Evolutionary conservation across 2,329 filamentous ascomycete genomes (phyloP).

Genomic region (Neonectria coccinea): DNA sequence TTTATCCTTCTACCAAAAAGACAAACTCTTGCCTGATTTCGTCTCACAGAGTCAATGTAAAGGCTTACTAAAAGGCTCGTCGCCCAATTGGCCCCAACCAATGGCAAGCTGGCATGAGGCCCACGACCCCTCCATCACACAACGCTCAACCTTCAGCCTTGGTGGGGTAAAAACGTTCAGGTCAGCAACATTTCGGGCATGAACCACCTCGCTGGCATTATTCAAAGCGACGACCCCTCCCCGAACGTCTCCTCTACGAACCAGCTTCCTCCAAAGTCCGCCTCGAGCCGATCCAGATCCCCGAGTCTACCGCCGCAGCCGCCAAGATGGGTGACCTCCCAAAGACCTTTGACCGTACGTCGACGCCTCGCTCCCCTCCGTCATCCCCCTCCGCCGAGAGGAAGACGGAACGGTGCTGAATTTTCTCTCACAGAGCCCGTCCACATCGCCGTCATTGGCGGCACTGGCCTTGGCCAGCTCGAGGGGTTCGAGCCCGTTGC

Average conservation of each 20-base stretch:
- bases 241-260: slow-evolving; percentile 13
- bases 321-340: slow-evolving; percentile 65
- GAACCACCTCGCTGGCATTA: slow-evolving; percentile 28
- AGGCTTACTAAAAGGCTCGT: neutral
- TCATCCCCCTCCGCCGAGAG: slow-evolving; percentile 11
- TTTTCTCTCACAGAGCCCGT: slow-evolving; percentile 67
- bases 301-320: slow-evolving; percentile 10
- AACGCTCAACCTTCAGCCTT: slow-evolving; percentile 34
- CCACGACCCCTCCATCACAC: slow-evolving; percentile 46
- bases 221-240: slow-evolving; percentile 18
- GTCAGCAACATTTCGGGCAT: slow-evolving; percentile 20
- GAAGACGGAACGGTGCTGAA: slow-evolving; percentile 27
- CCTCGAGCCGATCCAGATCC: slow-evolving; percentile 8
- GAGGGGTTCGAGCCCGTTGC: slow-evolving; percentile 89
- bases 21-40: neutral
- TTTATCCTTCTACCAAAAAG: neutral
- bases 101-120: slow-evolving; percentile 32
- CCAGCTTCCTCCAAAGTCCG: slow-evolving; percentile 6
- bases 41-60: neutral
- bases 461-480: slow-evolving; percentile 90
- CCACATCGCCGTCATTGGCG: slow-evolving; percentile 90
- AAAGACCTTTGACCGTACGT: slow-evolving; percentile 68
- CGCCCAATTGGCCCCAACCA: slow-evolving; percentile 23
- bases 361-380: slow-evolving; percentile 10
- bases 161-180: slow-evolving; percentile 43